Percentiles rank a stretch among this genome's conserved stretches.
These are phyloP conservation scores for Fusarium nygamai DNA, from an alignment of 2,329 filamentous ascomycete species.

Conservation along the genomic window DNA sequence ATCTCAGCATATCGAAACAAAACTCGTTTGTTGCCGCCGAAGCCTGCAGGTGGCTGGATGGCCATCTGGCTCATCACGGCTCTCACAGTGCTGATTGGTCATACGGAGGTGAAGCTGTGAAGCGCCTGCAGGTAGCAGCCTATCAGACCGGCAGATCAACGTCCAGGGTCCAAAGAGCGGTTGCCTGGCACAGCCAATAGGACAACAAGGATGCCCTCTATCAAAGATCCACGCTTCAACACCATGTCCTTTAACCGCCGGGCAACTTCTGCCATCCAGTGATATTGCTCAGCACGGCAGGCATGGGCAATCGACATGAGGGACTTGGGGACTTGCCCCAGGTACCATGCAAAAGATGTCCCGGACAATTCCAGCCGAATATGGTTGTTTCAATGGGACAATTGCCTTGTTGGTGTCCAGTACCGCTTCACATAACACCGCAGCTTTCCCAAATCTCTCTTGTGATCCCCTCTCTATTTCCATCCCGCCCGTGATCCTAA, in stretches of 20 bases:
- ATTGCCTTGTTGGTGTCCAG: slow-evolving; percentile 3
- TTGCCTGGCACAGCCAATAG: slow-evolving; percentile 32
- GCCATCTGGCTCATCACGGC: slow-evolving; percentile 50
- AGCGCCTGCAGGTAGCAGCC: slow-evolving; percentile 38
- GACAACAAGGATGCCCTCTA: slow-evolving; percentile 16
- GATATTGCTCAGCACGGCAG: slow-evolving; percentile 18
- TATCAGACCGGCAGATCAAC: slow-evolving; percentile 39
- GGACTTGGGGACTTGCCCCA: slow-evolving; percentile 2
- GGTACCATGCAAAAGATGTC: slow-evolving; percentile 24
- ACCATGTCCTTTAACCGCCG: slow-evolving; percentile 37
- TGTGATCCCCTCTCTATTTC: slow-evolving; percentile 18
- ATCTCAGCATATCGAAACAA: slow-evolving; percentile 44
- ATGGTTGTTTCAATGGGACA: slow-evolving; percentile 12
- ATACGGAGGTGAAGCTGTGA: slow-evolving; percentile 29
- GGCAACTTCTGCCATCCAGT: slow-evolving; percentile 22
- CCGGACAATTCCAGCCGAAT: slow-evolving; percentile 22
- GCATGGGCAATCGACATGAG: slow-evolving; percentile 12
- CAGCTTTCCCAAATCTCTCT: slow-evolving; percentile 26
- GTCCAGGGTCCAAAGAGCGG: slow-evolving; percentile 28
- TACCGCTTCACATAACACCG: slow-evolving; percentile 33
- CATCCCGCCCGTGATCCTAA: not conserved
- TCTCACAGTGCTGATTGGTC: slow-evolving; percentile 51
- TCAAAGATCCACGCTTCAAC: slow-evolving; percentile 36
- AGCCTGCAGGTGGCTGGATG: slow-evolving; percentile 52
- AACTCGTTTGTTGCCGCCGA: slow-evolving; percentile 56